Evolutionary conservation across 495 filamentous ascomycete genomes (phyloP).

Genomic region (Penicillium nucicola): DNA sequence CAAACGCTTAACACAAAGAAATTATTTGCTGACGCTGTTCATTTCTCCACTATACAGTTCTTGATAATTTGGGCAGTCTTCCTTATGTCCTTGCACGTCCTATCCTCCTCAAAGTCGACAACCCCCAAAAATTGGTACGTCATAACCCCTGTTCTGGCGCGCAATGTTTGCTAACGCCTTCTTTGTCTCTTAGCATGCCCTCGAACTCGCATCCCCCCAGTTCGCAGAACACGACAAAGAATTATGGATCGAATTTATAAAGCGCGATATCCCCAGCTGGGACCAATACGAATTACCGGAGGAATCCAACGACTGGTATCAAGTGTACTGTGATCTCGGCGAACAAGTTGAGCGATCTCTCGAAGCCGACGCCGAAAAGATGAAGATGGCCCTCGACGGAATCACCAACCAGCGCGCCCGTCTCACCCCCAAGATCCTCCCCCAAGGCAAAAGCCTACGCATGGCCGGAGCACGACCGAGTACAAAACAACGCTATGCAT

Average conservation of each 20-base stretch:
- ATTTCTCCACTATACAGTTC: conserved; percentile 27
- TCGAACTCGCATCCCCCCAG: conserved; percentile 67
- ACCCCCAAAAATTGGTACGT: conserved; percentile 62
- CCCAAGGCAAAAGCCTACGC: conserved; percentile 14
- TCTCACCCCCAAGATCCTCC: conserved; percentile 45
- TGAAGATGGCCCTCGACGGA: conserved; percentile 48
- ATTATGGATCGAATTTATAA: conserved; percentile 67
- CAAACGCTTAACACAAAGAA: no score
- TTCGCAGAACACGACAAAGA: conserved; percentile 57
- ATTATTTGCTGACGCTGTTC: not conserved
- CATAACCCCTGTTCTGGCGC: not conserved
- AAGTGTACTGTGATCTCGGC: conserved; percentile 55
- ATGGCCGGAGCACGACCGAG: conserved; percentile 26
- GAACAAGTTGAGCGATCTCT: conserved; percentile 43
- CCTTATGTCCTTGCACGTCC: conserved; percentile 59
- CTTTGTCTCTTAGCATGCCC: conserved; percentile 36
- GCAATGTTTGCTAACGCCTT: not conserved
- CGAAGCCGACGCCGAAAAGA: conserved; percentile 43
- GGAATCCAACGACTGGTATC: conserved; percentile 58
- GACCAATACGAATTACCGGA: conserved; percentile 53
- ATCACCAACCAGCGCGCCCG: conserved; percentile 48
- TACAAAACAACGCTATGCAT: conserved; percentile 23
- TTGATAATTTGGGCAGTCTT: conserved; percentile 62
- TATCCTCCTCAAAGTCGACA: conserved; percentile 60
- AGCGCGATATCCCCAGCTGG: conserved; percentile 63